A percentile compares a stretch with the other conserved stretches of the same genome.
Conservation (phyloP, 2,329 filamentous ascomycete genomes). For the Fusarium drepaniforme region DNA sequence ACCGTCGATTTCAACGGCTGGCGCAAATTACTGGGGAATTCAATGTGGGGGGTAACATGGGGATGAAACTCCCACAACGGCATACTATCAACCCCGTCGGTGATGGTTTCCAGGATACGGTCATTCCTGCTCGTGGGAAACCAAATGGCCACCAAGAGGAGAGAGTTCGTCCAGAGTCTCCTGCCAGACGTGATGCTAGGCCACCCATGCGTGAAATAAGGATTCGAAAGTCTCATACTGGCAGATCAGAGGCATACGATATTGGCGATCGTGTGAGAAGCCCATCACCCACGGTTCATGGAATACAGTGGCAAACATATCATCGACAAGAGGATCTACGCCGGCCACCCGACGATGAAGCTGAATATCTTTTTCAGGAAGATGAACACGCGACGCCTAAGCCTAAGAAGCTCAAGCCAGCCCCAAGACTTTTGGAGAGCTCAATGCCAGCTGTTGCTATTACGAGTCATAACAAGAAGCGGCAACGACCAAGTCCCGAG, state of each 20-base stretch:
- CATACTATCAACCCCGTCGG: conserved; percentile 45
- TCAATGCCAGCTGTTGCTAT: conserved; percentile 37
- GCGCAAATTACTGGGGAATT: conserved; percentile 29
- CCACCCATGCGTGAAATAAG: conserved; percentile 56
- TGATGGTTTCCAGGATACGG: conserved; percentile 49
- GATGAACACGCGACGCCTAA: conserved; percentile 40
- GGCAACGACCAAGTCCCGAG: conserved; percentile 61
- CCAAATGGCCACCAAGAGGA: conserved; percentile 27
- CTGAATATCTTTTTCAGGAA: conserved; percentile 36
- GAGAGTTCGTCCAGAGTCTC: conserved; percentile 39
- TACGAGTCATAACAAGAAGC: conserved; percentile 50
- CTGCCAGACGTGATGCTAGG: conserved; percentile 46
- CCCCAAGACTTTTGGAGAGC: conserved; percentile 40
- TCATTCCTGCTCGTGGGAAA: conserved; percentile 30
- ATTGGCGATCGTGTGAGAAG: conserved; percentile 35
- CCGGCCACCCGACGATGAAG: conserved; percentile 36
- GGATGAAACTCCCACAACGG: conserved; percentile 50
- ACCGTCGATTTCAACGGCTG: conserved; percentile 25
- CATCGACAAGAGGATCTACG: conserved; percentile 30
- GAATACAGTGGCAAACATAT: conserved; percentile 35
- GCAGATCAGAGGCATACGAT: conserved; percentile 35
- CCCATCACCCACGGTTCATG: conserved; percentile 42
- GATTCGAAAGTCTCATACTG: conserved; percentile 43
- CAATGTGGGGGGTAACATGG: conserved; percentile 52
- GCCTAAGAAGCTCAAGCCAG: conserved; percentile 37